These are phyloP conservation scores for Didymellaceae sp. DNA, from an alignment of 2,329 filamentous ascomycete genomes.

Conservation along the genomic window DNA sequence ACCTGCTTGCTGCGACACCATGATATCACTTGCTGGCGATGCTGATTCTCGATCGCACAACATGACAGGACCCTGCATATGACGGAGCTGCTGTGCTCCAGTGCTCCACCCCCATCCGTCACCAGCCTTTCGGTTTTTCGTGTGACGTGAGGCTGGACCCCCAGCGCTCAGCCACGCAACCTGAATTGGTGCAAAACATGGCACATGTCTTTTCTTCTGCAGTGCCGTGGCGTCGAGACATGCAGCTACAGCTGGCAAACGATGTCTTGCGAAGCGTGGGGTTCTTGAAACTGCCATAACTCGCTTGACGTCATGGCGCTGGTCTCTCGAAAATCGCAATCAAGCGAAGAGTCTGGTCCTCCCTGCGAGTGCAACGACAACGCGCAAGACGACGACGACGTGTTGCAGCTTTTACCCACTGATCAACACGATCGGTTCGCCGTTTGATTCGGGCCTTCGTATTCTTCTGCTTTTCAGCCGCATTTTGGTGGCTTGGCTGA, in stretches of 20 bases:
- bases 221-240: not conserved
- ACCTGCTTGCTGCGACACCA: conserved; percentile 7
- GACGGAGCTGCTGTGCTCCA: no score
- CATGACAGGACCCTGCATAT: conserved; percentile 12
- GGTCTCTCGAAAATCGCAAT: conserved; percentile 3
- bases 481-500: conserved; percentile 10
- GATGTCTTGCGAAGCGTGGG: conserved; percentile 2
- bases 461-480: conserved; percentile 15
- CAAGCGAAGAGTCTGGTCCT: not conserved
- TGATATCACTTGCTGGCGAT: conserved; percentile 13
- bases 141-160: conserved; percentile 12
- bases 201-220: not conserved
- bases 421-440: conserved; percentile 2
- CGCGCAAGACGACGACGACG: conserved; percentile 3
- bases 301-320: conserved; percentile 9
- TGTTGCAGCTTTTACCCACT: conserved; percentile 4
- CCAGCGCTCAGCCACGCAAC: conserved; percentile 7
- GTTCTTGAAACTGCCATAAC: not conserved
- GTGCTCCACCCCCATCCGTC: no score
- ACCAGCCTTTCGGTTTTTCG: conserved; percentile 3
- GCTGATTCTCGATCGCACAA: not conserved
- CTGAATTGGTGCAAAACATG: conserved; percentile 1
- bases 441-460: conserved; percentile 5
- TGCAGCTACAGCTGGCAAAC: conserved; percentile 1
- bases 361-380: not conserved